Evolutionary conservation across 805 yeast species (phyloP).

Genomic region (Zygotorulaspora danielsina): DNA sequence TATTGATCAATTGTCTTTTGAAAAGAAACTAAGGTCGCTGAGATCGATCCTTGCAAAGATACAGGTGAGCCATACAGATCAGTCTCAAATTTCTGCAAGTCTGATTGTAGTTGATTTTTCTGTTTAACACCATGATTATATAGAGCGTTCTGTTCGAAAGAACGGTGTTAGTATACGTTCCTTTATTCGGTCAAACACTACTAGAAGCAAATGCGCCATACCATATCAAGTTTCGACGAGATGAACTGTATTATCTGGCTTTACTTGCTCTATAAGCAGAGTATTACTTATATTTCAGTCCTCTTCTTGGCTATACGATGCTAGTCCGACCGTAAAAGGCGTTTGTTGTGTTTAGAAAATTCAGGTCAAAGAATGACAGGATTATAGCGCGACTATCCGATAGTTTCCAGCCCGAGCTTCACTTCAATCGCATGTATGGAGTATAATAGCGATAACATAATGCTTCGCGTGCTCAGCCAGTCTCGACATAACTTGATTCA

Average conservation of each 20-base stretch:
- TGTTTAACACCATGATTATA: constrained; percentile 90
- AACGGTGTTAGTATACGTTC: constrained; percentile 2
- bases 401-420: no score
- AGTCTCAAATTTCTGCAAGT: constrained; percentile 60
- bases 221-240: constrained; percentile 2
- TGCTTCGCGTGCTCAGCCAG: no score
- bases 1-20: constrained; percentile 67
- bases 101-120: constrained; percentile 65
- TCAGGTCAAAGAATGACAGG: no score
- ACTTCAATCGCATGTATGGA: no score
- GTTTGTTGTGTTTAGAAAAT: no score
- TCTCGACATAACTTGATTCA: no score
- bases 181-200: not conserved
- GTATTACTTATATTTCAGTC: no score
- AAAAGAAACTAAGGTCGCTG: constrained; percentile 66
- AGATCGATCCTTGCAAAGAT: constrained; percentile 57
- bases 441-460: no score
- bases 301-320: no score
- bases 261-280: no score
- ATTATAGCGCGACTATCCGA: no score
- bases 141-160: constrained; percentile 58
- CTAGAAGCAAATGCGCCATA: constrained; percentile 1
- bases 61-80: constrained; percentile 63
- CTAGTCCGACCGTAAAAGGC: no score
- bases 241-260: not conserved